phyloP scores from a whole-genome alignment of 768 basidiomycete genomes.

The Cantharellus anzutake region DNA sequence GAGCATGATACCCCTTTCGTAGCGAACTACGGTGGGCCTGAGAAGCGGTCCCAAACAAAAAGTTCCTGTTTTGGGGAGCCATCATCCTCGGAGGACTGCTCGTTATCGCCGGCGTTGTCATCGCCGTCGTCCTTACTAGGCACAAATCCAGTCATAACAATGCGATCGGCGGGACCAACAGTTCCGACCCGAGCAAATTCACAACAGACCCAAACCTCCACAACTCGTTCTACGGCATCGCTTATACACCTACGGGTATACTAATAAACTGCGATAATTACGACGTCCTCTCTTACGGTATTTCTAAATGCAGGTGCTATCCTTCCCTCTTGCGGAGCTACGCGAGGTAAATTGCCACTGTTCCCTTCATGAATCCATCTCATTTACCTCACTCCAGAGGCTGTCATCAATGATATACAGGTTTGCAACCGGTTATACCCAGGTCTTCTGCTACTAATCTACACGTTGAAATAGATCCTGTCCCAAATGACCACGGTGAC shows the following conservation, averaged over 20 bases:
- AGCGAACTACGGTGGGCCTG: no score
- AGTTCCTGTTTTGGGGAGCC: neutral
- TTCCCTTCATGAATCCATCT: neutral
- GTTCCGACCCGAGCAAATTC: slow-evolving; percentile 56
- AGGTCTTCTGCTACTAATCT: slow-evolving; percentile 1
- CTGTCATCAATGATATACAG: slow-evolving; percentile 11
- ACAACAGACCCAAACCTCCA: slow-evolving; percentile 44
- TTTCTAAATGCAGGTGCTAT: slow-evolving; percentile 29
- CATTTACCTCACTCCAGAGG: slow-evolving; percentile 1
- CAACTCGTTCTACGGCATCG: slow-evolving; percentile 67
- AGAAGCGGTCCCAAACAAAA: neutral
- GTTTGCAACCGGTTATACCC: neutral
- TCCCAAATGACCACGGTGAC: slow-evolving; percentile 59
- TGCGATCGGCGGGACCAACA: slow-evolving; percentile 12
- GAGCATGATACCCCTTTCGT: no score
- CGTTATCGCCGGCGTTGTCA: slow-evolving; percentile 34
- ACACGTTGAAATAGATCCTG: slow-evolving; percentile 30
- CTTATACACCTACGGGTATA: slow-evolving; percentile 47
- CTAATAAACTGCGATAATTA: slow-evolving; percentile 5
- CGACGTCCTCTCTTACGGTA: neutral
- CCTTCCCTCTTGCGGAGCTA: slow-evolving; percentile 47
- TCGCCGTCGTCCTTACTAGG: slow-evolving; percentile 47
- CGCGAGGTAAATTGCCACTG: slow-evolving; percentile 15
- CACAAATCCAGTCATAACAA: slow-evolving; percentile 17
- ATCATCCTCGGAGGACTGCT: slow-evolving; percentile 22